Evolutionary conservation across 1,139 yeast species (phyloP).

Genomic region (Saccharomyces hybrid): DNA sequence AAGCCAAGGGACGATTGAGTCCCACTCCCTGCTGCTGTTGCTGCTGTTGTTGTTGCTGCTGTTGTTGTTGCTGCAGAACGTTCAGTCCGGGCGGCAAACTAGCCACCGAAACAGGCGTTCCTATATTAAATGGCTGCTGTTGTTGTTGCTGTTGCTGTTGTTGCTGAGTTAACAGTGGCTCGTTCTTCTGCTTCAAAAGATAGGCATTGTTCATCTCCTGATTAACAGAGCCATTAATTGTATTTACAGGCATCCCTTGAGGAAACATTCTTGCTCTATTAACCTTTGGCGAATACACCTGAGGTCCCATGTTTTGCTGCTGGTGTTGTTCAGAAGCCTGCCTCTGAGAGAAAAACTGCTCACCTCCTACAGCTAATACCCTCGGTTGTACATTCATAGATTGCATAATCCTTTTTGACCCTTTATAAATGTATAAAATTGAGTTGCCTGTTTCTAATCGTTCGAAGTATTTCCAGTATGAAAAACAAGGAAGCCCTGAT

Average conservation of each 20-base stretch:
- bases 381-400: constrained; percentile 1
- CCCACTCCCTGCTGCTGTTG: constrained; percentile 10
- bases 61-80: constrained; percentile 9
- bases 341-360: not conserved
- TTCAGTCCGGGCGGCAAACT: constrained; percentile 5
- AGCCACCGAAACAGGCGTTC: constrained; percentile 16
- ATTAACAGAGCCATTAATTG: not conserved
- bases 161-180: not conserved
- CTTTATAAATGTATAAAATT: not conserved
- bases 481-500: not conserved
- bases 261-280: not conserved
- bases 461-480: not conserved
- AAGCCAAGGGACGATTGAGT: constrained; percentile 4
- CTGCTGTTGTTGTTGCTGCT: constrained; percentile 11
- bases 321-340: not conserved
- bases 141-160: constrained; percentile 15
- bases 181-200: not conserved
- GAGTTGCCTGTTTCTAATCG: not conserved
- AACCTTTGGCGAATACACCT: not conserved
- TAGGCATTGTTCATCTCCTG: not conserved
- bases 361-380: not conserved
- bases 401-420: not conserved
- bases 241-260: not conserved
- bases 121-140: constrained; percentile 17
- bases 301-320: not conserved